Percentiles rank a stretch among this genome's conserved stretches.
Evolutionary conservation across 805 yeast species (phyloP).

Genomic region (Yarrowia osloensis): DNA sequence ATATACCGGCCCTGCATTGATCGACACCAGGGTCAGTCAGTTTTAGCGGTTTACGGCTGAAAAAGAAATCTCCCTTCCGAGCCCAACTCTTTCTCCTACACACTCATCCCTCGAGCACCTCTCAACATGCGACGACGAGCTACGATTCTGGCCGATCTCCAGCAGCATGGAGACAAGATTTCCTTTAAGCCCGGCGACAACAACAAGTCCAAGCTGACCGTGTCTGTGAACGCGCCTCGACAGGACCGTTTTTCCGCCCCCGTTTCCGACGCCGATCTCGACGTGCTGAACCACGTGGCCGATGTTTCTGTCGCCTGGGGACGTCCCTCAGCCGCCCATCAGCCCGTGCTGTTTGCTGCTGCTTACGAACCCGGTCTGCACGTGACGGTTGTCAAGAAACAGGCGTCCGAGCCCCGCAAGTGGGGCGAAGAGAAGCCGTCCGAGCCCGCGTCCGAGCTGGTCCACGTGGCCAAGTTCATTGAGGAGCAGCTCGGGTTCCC

Average conservation of each 20-base stretch:
- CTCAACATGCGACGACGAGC: constrained; percentile 14
- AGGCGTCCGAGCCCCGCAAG: constrained; percentile 9
- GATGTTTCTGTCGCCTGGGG: constrained; percentile 26
- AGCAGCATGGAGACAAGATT: constrained; percentile 4
- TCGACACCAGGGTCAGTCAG: constrained; percentile 26
- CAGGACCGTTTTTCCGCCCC: constrained; percentile 11
- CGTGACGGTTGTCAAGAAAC: constrained; percentile 15
- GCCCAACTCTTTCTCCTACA: neutral
- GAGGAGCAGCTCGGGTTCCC: constrained; percentile 1
- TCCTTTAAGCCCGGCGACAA: constrained; percentile 16
- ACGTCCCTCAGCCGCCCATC: neutral
- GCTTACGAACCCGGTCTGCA: constrained; percentile 22
- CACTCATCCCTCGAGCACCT: too few relatives aligned
- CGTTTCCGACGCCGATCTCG: neutral
- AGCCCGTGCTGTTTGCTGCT: constrained; percentile 7
- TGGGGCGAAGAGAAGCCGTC: constrained; percentile 9
- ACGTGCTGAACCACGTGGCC: constrained; percentile 14
- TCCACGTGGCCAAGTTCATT: constrained; percentile 2
- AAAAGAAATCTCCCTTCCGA: neutral
- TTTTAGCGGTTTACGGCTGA: neutral
- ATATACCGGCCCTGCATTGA: constrained; percentile 5
- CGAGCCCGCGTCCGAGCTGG: neutral
- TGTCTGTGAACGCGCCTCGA: constrained; percentile 14
- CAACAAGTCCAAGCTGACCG: constrained; percentile 21
- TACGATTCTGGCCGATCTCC: constrained; percentile 3